Evolutionary conservation across 2,329 filamentous ascomycete species (phyloP).

Genomic region (Lachnellula cervina): DNA sequence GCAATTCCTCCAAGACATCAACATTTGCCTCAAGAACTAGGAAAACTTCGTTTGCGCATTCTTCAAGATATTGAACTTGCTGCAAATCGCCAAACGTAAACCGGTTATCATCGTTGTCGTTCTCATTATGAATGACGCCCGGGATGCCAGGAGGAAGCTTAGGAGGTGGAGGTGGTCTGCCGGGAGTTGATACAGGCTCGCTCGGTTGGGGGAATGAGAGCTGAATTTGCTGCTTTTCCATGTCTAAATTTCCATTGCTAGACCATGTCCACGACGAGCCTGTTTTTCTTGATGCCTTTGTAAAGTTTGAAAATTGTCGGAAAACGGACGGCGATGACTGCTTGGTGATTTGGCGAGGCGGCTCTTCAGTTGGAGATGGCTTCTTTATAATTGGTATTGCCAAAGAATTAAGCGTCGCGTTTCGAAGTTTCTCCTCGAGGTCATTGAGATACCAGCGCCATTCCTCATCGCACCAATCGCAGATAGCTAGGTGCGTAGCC

Average conservation of each 20-base stretch:
- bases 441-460: slow-evolving; percentile 37
- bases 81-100: slow-evolving; percentile 30
- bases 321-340: neutral
- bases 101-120: neutral
- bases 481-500: slow-evolving; percentile 30
- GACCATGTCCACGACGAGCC: neutral
- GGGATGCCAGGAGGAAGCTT: neutral
- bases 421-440: slow-evolving; percentile 31
- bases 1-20: slow-evolving; percentile 27
- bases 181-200: neutral
- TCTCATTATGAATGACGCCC: neutral
- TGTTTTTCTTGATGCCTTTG: neutral
- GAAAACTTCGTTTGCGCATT: slow-evolving; percentile 34
- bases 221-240: neutral
- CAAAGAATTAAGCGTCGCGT: neutral
- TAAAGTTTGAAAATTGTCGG: neutral
- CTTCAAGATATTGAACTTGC: slow-evolving; percentile 32
- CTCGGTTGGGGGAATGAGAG: neutral
- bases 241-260: neutral
- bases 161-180: neutral
- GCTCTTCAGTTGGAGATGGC: neutral
- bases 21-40: slow-evolving; percentile 32
- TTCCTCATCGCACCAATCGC: slow-evolving; percentile 35
- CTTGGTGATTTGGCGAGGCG: neutral
- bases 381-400: neutral